Conservation (phyloP, 768 basidiomycete species). For the Xerocomellus chrysenteron region DNA sequence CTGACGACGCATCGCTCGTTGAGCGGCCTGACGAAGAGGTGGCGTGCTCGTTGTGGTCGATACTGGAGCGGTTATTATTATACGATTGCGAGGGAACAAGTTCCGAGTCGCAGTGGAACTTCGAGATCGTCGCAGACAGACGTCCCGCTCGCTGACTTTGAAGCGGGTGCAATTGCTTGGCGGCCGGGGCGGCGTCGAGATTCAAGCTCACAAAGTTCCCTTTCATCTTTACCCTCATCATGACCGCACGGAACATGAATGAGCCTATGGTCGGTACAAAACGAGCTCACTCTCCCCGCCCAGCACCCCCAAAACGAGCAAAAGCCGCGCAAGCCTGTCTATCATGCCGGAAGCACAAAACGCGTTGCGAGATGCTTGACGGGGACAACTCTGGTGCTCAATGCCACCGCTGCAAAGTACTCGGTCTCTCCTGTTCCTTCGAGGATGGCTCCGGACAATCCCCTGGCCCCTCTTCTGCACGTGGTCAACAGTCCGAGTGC, state of each 20-base stretch:
- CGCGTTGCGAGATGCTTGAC: conserved; percentile 51
- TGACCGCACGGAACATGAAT: conserved; percentile 17
- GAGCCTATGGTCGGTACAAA: conserved; percentile 28
- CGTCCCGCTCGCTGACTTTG: conserved; percentile 23
- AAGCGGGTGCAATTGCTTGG: conserved; percentile 20
- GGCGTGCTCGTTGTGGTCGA: neutral
- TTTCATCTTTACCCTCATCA: conserved; percentile 9
- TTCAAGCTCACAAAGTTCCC: neutral
- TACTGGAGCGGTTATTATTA: neutral
- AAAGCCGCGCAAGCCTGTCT: conserved; percentile 47
- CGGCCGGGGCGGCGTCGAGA: conserved; percentile 15
- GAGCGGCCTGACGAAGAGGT: neutral
- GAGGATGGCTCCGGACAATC: conserved; percentile 31
- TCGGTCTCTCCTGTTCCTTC: conserved; percentile 46
- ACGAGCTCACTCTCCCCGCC: conserved; percentile 32
- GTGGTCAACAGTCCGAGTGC: conserved; percentile 20
- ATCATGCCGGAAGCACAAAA: conserved; percentile 48
- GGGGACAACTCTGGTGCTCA: conserved; percentile 35
- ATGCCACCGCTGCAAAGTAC: conserved; percentile 52
- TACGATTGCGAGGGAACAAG: neutral
- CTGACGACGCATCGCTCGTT: neutral
- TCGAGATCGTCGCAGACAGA: conserved; percentile 2
- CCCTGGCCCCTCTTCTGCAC: conserved; percentile 16
- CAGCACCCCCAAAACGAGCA: conserved; percentile 36
- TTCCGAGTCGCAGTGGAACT: neutral